Evolutionary conservation across 306 rosid species (phyloP), one percentile per base, ranked within the genome.

Genomic region (Gastrolobium bilobum): DNA sequence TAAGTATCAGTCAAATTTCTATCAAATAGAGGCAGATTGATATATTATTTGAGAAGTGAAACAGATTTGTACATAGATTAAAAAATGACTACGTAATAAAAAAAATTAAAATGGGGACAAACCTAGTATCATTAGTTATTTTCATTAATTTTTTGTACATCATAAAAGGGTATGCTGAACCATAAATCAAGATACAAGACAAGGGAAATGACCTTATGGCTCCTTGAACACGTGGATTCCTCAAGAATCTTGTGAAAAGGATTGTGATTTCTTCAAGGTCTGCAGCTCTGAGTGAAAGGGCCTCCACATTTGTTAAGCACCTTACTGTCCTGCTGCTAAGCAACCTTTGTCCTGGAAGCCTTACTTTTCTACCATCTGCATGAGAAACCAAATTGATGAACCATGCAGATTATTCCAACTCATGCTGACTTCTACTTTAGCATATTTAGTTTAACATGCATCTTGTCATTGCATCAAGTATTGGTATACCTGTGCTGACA

Each of bases 261-360:
- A 89, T 80, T 47, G 97, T 91, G 77, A 93, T 91, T 85, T 90
- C 97, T 86, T 89, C 93, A 64, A 91, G 89, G 85, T 91, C 97
- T 60, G 86, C 84, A 26, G 84, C 88, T 48, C 87, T 81, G 77
- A 91, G 90, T 37, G 95, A 62, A 80, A 91, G 90, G 62, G 93
- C 91, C 86, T 91, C 98, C 54, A 93, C 91, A 38, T 93, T 89
- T 38, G 94, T 85, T 78, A 85, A 68, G 88, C 96, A 93, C 38
- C 11, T 78, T 33, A 93, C 97, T 13, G 79, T 90, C 83, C 97
- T 79, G 81, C 72, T 74, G 67, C 84, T 72, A 43, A 66, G 57
- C 74, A 80, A 51, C 43, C 68, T 74, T 13, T 80, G 93, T 70
- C 88, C 93, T 31, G 91, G 92, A 77, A 86, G 57, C 82, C 87